Base-by-base conservation (phyloP, 2,329 filamentous ascomycete genomes). In the Ilyonectria robusta region DNA sequence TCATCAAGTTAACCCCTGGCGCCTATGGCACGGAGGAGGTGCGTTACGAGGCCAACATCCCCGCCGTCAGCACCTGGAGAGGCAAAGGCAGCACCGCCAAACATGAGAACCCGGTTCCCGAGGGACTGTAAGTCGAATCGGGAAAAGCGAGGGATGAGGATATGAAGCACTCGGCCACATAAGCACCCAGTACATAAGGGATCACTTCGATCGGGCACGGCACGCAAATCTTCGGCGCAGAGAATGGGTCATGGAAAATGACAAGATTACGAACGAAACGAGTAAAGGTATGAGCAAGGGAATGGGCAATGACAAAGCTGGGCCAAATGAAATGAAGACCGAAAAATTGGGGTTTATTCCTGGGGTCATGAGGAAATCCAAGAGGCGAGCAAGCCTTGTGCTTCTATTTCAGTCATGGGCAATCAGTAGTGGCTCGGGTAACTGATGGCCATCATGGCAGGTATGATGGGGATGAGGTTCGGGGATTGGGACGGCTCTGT, bases 51-150 rank as follows among this genome's bases (percentile, higher is more conserved):
- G 95, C 95, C 8, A 93, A 97, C 78, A 98, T 99, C 72, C 94
- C 95, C 6, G 96, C 96, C 4, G 96, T 99, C 59, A 97, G 93
- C 81, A 99, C 96, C 21, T 99, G 95, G 93, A 88, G 96, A 76
- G 94, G 93, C 70, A 98, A 98, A 84, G 96, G 96, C 15, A 95
- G 91, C 75, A 94, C 93, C 29, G 95, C 95, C 26, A 95, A 95
- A 78, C 95, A 98, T 79, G 93, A 96, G 78, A 87, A 90, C 71
- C 88, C 88, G 9, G 77, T 80, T 13, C 79, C 81, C 7, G 82
- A 80, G 72, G 74, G 70, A 33, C 72, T 81, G 59, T 81, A 74
- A 66, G 40, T 31, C 42, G 29, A 63, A 21, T 35, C 29, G 29
- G 21, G 62, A 26, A 42, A 56, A 33, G 46, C 13, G 42, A 48